A percentile compares a stretch with the other conserved stretches of the same genome.
Conservation (phyloP, 176 grass and related monocot species). For the Raddia guianensis region DNA sequence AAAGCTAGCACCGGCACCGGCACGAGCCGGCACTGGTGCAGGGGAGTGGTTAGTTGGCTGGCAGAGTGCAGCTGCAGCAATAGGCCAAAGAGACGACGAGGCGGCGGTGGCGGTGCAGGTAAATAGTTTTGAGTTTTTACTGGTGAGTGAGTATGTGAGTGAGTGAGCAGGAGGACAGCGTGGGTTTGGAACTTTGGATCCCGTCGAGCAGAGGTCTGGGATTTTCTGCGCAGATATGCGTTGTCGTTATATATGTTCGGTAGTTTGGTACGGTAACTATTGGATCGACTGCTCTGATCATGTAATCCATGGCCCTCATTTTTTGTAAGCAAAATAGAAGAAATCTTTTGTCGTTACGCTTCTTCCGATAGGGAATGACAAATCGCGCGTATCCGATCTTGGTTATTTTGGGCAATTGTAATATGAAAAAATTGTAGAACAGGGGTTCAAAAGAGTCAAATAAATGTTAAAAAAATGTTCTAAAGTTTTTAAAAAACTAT, state of each 20-base stretch:
- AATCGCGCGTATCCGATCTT: too few relatives aligned
- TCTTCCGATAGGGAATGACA: neutral
- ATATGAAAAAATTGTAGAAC: too few relatives aligned
- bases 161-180: neutral
- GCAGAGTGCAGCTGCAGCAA: neutral
- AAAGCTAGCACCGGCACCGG: neutral
- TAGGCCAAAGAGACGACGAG: neutral
- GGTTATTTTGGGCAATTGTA: too few relatives aligned
- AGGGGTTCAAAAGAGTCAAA: too few relatives aligned
- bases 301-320: neutral
- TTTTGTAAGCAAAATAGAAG: neutral
- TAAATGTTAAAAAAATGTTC: too few relatives aligned
- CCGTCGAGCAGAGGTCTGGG: neutral
- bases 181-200: neutral
- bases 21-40: conserved; percentile 1
- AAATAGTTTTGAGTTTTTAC: neutral
- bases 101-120: neutral
- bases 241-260: neutral
- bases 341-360: neutral
- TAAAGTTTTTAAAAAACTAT: too few relatives aligned
- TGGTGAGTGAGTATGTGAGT: too few relatives aligned
- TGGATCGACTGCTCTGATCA: neutral
- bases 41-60: conserved; percentile 1
- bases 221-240: neutral
- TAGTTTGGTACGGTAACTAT: neutral